These are phyloP conservation scores for Auriscalpium orientale DNA, from an alignment of 768 basidiomycete genomes.

Conservation along the genomic window DNA sequence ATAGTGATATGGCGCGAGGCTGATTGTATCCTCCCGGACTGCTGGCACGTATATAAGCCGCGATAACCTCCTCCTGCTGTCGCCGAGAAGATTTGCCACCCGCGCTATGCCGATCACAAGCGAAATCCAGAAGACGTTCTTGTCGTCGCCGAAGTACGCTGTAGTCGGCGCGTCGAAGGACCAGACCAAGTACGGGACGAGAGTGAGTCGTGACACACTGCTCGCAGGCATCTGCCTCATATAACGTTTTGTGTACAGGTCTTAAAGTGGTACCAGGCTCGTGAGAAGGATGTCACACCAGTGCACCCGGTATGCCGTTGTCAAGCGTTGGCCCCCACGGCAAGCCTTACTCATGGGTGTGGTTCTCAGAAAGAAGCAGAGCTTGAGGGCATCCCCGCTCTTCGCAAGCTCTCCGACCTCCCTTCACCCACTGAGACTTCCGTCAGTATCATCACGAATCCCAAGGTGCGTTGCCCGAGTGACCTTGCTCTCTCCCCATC, in stretches of 20 bases:
- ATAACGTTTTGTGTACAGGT: conserved; percentile 37
- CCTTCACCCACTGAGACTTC: conserved; percentile 57
- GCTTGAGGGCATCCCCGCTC: conserved; percentile 56
- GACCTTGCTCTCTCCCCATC: background rate
- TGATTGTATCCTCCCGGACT: no score
- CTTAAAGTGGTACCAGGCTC: conserved; percentile 66
- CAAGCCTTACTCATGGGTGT: background rate
- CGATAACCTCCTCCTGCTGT: no score
- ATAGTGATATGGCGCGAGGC: no score
- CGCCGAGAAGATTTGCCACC: background rate
- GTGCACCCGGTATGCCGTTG: conserved; percentile 58
- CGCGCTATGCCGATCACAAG: conserved; percentile 17
- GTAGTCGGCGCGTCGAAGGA: conserved; percentile 83
- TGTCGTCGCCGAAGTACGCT: conserved; percentile 58
- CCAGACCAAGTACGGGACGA: conserved; percentile 71
- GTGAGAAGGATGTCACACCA: conserved; percentile 55
- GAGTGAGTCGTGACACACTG: conserved; percentile 30
- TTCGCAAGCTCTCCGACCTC: conserved; percentile 50
- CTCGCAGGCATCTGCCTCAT: background rate
- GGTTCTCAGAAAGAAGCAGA: conserved; percentile 53
- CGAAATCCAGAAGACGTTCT: conserved; percentile 46
- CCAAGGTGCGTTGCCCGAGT: conserved; percentile 38
- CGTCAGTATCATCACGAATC: conserved; percentile 72
- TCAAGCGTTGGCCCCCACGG: background rate
- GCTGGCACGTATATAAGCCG: no score